Conservation (phyloP, 2,329 filamentous ascomycete genomes). For the Xylariaceae sp. region DNA sequence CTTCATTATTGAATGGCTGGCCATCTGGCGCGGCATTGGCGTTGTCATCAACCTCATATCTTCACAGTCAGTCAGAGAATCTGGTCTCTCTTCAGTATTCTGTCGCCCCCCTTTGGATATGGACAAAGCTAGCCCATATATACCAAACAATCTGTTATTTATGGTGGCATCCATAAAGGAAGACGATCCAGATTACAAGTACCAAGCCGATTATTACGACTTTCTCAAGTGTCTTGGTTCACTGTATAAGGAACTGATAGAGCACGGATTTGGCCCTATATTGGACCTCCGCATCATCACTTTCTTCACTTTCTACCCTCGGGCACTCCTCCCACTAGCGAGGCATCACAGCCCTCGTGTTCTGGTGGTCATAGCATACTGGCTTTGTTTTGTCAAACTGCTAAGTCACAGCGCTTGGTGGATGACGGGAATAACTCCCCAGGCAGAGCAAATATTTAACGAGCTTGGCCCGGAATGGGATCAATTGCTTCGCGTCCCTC, state of each 20-base stretch:
- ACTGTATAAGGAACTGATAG: conserved; percentile 43
- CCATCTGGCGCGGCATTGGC: conserved; percentile 49
- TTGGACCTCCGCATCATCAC: conserved; percentile 47
- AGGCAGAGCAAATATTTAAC: conserved; percentile 39
- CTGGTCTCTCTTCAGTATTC: conserved; percentile 44
- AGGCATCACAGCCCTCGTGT: conserved; percentile 40
- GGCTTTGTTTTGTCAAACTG: conserved; percentile 46
- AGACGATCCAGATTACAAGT: conserved; percentile 38
- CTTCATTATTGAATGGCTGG: conserved; percentile 52
- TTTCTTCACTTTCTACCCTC: conserved; percentile 47
- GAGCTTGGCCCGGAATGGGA: conserved; percentile 31
- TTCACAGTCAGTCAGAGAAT: conserved; percentile 31
- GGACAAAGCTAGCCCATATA: conserved; percentile 35
- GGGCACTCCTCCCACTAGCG: conserved; percentile 40
- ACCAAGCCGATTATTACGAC: conserved; percentile 40
- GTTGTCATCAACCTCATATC: conserved; percentile 42
- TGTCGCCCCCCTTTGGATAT: conserved; percentile 45
- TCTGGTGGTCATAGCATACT: conserved; percentile 48
- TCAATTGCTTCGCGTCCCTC: conserved; percentile 38
- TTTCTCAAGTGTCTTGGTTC: conserved; percentile 47
- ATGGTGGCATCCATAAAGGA: conserved; percentile 44
- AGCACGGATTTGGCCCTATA: conserved; percentile 39
- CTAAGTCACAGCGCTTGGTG: conserved; percentile 41
- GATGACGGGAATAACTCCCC: conserved; percentile 42
- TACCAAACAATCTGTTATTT: conserved; percentile 45